Evolutionary conservation across 768 basidiomycete species (phyloP), one percentile per base, ranked within the genome.

Genomic region (Hortiboletus flavorubellus): DNA sequence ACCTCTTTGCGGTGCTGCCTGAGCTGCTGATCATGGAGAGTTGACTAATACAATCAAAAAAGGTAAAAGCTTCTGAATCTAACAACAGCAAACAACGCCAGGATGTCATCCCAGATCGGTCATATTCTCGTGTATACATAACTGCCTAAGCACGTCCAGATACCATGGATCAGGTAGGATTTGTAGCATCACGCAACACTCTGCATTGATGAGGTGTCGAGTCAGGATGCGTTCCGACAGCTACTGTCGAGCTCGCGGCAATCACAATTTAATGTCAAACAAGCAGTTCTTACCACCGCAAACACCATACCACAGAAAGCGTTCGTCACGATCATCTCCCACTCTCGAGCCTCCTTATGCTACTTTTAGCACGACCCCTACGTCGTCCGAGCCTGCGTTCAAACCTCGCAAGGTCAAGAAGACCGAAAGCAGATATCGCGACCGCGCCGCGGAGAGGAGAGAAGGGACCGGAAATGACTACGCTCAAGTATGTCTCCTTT

Each of bases 371-470:
- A 83, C 82, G 66, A 69, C 74, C 4, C 67, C 79, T 21, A 74
- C 78, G 51, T 66, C 81, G 12, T 77, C 81, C 1, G 74, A 85
- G 55, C 82, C 88, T 18, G 78, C 81, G 0, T 93, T 94, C 71
- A 91, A 91, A 63, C 92, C 92, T 11, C 79, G 92, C 47, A 91
- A 87, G 62, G 76, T 92, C 39, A 90, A 86, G 73, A 86, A 85
- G 68, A 56, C 71, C 0, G 80, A 80, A 11, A 64, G 69, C 16
- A 77, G 73, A 57, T 93, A 92, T 63, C 82, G 89, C 33, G 85
- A 93, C 68, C 82, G 89, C 42, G 90, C 91, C 12, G 76, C 83
- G 3, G 90, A 93, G 65, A 78, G 90, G 46, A 75, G 91, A 31
- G 71, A 66, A 6, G 91, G 89, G 2, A 73, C 75, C 45, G 85